phyloP scores from a whole-genome alignment of 495 filamentous ascomycete species.

The Penicillium flavigenum region DNA sequence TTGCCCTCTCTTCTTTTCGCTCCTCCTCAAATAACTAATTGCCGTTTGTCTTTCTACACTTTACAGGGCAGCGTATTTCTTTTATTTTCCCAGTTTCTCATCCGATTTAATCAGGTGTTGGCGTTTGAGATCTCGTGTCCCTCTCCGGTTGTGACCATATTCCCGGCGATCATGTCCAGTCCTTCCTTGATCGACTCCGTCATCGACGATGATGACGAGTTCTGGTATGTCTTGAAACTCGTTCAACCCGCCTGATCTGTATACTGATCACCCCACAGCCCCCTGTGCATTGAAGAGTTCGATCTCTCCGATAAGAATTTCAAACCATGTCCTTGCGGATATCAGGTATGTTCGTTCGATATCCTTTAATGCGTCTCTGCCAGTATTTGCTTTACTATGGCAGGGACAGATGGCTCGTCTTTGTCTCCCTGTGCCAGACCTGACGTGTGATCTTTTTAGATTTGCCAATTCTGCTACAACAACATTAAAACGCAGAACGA shows the following conservation, averaged over 20 bases:
- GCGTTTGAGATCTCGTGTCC: conserved; percentile 30
- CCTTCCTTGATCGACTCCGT: conserved; percentile 85
- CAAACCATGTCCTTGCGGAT: conserved; percentile 95
- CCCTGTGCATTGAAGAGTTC: conserved; percentile 98
- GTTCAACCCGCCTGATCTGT: not conserved
- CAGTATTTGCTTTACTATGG: not conserved
- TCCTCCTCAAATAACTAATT: conserved; percentile 16
- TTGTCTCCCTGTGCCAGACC: conserved; percentile 1
- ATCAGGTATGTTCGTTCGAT: conserved; percentile 65
- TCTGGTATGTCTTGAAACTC: conserved; percentile 60
- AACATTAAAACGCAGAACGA: conserved; percentile 90
- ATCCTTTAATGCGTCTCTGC: not conserved
- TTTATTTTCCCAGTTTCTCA: conserved; percentile 23
- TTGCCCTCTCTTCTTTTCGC: conserved; percentile 17
- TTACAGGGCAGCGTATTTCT: conserved; percentile 20
- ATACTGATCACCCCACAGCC: conserved; percentile 51
- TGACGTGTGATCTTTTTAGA: conserved; percentile 49
- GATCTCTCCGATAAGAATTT: conserved; percentile 97
- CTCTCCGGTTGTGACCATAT: conserved; percentile 28
- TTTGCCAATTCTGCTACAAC: conserved; percentile 99
- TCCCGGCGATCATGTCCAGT: conserved; percentile 52
- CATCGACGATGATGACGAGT: conserved; percentile 96
- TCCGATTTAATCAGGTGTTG: conserved; percentile 29
- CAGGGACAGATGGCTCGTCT: not conserved
- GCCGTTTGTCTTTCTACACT: conserved; percentile 14